Percentiles rank a stretch among this genome's conserved stretches.
These are phyloP conservation scores for Rhododendron ovatum DNA, from an alignment of 148 eudicot genomes.

Conservation along the genomic window DNA sequence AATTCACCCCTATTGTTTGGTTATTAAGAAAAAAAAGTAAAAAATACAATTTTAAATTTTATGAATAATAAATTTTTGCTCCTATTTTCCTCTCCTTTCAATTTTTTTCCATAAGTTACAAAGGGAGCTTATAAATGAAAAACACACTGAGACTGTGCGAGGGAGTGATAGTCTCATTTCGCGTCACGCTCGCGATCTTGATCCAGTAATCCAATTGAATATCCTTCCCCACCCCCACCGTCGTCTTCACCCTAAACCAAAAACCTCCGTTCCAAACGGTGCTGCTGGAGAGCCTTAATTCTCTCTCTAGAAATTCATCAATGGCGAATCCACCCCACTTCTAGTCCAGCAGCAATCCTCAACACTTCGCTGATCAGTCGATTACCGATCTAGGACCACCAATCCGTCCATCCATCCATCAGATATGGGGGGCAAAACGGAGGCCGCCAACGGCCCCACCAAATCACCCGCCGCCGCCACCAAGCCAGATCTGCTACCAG, in stretches of 20 bases:
- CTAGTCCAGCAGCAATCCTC: background rate
- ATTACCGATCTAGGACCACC: background rate
- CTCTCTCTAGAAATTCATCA: background rate
- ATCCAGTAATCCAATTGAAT: too few relatives aligned
- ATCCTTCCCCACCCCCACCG: too few relatives aligned
- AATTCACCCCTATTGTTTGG: too few relatives aligned
- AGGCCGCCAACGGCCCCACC: constrained; percentile 7
- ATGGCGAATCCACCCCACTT: background rate
- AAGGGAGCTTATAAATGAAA: too few relatives aligned
- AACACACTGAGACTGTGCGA: too few relatives aligned
- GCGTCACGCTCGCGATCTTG: background rate
- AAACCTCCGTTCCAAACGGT: background rate
- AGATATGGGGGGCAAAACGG: constrained; percentile 6
- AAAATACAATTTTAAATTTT: too few relatives aligned
- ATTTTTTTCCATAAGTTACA: too few relatives aligned
- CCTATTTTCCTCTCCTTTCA: too few relatives aligned
- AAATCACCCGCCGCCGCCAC: background rate
- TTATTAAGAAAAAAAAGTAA: rapidly evolving
- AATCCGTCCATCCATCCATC: background rate
- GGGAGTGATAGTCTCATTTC: background rate
- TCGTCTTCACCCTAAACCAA: background rate
- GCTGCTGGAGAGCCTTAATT: background rate
- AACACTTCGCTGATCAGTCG: background rate
- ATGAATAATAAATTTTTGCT: too few relatives aligned
- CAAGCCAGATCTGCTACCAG: constrained; percentile 31